Percentiles rank a stretch among this genome's conserved stretches.
phyloP scores from a whole-genome alignment of 164 flowering plant species.

The Vitis riparia region DNA sequence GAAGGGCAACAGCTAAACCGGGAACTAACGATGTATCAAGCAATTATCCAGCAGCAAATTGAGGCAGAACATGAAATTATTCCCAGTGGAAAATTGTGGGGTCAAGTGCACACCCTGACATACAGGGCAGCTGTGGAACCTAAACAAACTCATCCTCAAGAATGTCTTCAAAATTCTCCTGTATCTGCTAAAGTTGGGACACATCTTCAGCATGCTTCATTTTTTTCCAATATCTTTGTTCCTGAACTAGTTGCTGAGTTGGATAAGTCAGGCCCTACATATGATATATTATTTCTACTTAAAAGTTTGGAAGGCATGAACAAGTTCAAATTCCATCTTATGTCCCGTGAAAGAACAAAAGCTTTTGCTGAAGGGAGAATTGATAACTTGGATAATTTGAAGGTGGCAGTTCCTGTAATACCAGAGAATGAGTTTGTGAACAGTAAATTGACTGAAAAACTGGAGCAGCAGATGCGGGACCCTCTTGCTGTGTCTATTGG shows the following conservation, averaged over 20 bases:
- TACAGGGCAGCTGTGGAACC: conserved; percentile 42
- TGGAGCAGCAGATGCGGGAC: conserved; percentile 90
- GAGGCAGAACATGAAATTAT: conserved; percentile 38
- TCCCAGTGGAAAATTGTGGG: conserved; percentile 53
- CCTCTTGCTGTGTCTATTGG: conserved; percentile 53
- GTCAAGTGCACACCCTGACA: conserved; percentile 51
- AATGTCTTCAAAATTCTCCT: conserved; percentile 11
- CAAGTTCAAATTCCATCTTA: conserved; percentile 44
- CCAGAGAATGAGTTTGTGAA: conserved; percentile 71
- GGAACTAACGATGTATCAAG: conserved; percentile 67
- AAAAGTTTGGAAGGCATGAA: conserved; percentile 69
- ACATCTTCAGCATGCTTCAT: conserved; percentile 29
- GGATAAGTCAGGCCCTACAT: conserved; percentile 51
- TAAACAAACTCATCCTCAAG: conserved; percentile 14
- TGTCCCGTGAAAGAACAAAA: conserved; percentile 41
- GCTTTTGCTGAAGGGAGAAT: conserved; percentile 64
- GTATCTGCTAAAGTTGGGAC: conserved; percentile 17
- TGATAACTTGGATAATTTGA: conserved; percentile 45
- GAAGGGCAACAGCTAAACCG: conserved; percentile 55
- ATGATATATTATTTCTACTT: conserved; percentile 65
- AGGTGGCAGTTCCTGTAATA: conserved; percentile 31
- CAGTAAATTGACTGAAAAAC: conserved; percentile 75
- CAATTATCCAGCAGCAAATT: conserved; percentile 50
- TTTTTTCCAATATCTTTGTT: conserved; percentile 40
- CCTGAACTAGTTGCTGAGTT: conserved; percentile 44